Conservation (phyloP, 2,329 filamentous ascomycete species). For the Xylaria sp. region DNA sequence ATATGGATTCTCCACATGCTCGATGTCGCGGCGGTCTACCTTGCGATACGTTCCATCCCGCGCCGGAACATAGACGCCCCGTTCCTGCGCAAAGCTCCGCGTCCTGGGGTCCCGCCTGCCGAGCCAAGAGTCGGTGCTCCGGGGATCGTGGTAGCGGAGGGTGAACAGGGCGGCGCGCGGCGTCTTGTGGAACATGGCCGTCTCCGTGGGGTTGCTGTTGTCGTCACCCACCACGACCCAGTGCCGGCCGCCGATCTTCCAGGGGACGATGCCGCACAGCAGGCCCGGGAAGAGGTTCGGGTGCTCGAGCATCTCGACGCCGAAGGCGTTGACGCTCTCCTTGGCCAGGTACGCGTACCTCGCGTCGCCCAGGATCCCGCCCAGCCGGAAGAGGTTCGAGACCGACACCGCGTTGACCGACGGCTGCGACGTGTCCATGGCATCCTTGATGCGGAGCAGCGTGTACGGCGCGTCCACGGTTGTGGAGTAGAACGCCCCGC, state of each 20-base stretch:
- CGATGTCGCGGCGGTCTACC: slow-evolving; percentile 3
- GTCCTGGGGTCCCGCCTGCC: slow-evolving; percentile 20
- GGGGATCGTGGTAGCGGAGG: slow-evolving; percentile 28
- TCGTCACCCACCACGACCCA: slow-evolving; percentile 31
- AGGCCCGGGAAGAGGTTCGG: slow-evolving; percentile 88
- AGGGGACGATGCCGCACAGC: slow-evolving; percentile 73
- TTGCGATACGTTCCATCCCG: slow-evolving; percentile 12
- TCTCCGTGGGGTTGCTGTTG: slow-evolving; percentile 5
- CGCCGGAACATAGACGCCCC: slow-evolving; percentile 8
- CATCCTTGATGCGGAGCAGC: slow-evolving; percentile 88
- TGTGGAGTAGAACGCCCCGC: slow-evolving; percentile 75
- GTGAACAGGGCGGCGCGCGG: slow-evolving; percentile 33
- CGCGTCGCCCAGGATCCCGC: slow-evolving; percentile 67
- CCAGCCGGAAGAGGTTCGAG: slow-evolving; percentile 82
- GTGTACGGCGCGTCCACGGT: slow-evolving; percentile 64
- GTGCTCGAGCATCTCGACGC: slow-evolving; percentile 88
- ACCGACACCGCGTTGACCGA: slow-evolving; percentile 89
- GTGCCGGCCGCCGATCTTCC: slow-evolving; percentile 66
- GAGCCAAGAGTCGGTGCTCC: slow-evolving; percentile 23
- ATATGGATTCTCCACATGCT: not conserved
- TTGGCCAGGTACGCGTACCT: slow-evolving; percentile 66
- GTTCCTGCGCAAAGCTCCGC: slow-evolving; percentile 6
- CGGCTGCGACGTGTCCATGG: slow-evolving; percentile 90
- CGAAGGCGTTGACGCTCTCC: slow-evolving; percentile 81
- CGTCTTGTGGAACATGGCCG: slow-evolving; percentile 26